Conservation (phyloP, 345 rosid genomes). For the Pistacia integerrima region DNA sequence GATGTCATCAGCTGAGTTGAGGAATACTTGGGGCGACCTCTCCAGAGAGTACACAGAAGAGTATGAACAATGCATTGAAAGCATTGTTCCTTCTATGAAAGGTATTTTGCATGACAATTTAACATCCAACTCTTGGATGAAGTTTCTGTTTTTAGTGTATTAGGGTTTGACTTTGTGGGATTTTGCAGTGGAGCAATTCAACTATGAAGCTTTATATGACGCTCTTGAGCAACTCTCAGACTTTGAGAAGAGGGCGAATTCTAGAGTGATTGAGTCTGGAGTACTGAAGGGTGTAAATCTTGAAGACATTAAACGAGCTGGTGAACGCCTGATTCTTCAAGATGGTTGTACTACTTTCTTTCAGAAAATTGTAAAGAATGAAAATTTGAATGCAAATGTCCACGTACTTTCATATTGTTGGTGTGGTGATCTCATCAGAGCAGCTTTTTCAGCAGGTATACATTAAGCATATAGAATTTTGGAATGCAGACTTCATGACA, state of each 20-base stretch:
- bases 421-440: conserved; percentile 91
- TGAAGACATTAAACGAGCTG: conserved; percentile 92
- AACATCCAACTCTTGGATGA: neutral
- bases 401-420: conserved; percentile 93
- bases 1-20: conserved; percentile 81
- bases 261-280: conserved; percentile 81
- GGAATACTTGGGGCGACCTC: conserved; percentile 72
- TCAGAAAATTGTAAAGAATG: conserved; percentile 56
- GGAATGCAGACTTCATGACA: neutral
- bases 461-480: neutral
- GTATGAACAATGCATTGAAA: conserved; percentile 86
- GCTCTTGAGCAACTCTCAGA: conserved; percentile 76
- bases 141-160: neutral
- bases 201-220: conserved; percentile 63
- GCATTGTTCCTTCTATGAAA: conserved; percentile 60
- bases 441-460: conserved; percentile 75
- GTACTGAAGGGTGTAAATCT: conserved; percentile 84
- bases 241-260: conserved; percentile 83
- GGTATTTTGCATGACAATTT: conserved; percentile 38
- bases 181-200: conserved; percentile 61
- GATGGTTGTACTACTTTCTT: conserved; percentile 85
- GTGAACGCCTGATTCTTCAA: conserved; percentile 81
- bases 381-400: conserved; percentile 53
- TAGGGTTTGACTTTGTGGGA: conserved; percentile 16
- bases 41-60: conserved; percentile 86